A percentile compares a stretch with the other conserved stretches of the same genome.
phyloP scores from a whole-genome alignment of 106 monocot genomes.

The Phalaenopsis equestris region DNA sequence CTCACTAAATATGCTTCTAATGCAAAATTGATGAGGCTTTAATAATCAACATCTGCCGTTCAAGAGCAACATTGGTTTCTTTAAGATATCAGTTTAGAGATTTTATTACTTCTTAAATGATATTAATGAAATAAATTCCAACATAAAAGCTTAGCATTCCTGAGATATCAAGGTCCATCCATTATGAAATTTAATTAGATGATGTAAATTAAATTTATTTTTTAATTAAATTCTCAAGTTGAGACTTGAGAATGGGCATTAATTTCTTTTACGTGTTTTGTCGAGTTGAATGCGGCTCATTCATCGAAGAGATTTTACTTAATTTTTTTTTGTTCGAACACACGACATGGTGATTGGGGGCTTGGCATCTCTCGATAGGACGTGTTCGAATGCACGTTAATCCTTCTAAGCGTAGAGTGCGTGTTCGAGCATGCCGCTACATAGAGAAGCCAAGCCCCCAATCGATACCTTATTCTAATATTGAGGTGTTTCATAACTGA shows the following conservation, averaged over 20 bases:
- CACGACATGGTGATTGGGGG: too few relatives aligned
- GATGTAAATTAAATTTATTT: not conserved
- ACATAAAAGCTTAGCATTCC: conserved; percentile 2
- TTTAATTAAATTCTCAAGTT: not conserved
- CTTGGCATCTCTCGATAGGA: too few relatives aligned
- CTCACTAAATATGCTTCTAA: not conserved
- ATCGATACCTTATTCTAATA: too few relatives aligned
- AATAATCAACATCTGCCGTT: not conserved
- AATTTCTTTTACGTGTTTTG: not conserved
- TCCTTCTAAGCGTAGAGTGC: too few relatives aligned
- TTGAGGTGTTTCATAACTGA: too few relatives aligned
- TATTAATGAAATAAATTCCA: not conserved
- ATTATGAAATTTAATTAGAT: not conserved
- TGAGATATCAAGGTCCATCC: not conserved
- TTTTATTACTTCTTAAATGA: too few relatives aligned
- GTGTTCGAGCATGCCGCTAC: too few relatives aligned
- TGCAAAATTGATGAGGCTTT: not conserved
- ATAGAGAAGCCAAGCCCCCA: too few relatives aligned
- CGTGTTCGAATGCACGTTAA: too few relatives aligned
- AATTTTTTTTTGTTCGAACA: too few relatives aligned
- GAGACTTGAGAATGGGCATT: not conserved
- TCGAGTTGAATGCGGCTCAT: not conserved
- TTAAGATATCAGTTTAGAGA: not conserved
- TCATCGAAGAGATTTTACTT: too few relatives aligned
- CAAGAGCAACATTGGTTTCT: not conserved